Evolutionary conservation across 2,329 filamentous ascomycete genomes (phyloP).

Genomic region (Aspergillus uvarum): DNA sequence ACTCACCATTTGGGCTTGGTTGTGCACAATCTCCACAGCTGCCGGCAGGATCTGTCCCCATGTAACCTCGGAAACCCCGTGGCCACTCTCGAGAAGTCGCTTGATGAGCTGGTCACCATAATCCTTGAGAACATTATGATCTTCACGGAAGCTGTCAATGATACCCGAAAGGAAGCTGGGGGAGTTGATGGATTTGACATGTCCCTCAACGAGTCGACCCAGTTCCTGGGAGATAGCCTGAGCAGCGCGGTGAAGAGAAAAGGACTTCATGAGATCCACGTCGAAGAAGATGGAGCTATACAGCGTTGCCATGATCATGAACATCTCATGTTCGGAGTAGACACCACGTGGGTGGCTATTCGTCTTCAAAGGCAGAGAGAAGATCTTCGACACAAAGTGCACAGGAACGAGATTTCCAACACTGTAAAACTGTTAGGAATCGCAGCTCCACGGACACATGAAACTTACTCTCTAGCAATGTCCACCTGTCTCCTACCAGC

Average conservation of each 20-base stretch:
- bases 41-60: slow-evolving; percentile 71
- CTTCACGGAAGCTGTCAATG: slow-evolving; percentile 49
- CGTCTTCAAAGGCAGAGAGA: slow-evolving; percentile 57
- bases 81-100: slow-evolving; percentile 61
- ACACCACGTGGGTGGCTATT: slow-evolving; percentile 51
- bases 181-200: slow-evolving; percentile 61
- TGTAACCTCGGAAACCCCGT: slow-evolving; percentile 65
- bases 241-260: slow-evolving; percentile 60
- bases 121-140: slow-evolving; percentile 57
- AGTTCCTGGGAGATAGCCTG: slow-evolving; percentile 59
- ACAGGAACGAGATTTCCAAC: slow-evolving; percentile 56
- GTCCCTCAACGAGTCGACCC: slow-evolving; percentile 61
- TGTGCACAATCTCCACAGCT: slow-evolving; percentile 66
- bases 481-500: slow-evolving; percentile 66
- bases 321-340: slow-evolving; percentile 59
- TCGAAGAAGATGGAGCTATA: slow-evolving; percentile 67
- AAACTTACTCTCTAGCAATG: slow-evolving; percentile 58
- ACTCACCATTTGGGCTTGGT: slow-evolving; percentile 66
- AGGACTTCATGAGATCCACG: slow-evolving; percentile 65
- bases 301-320: slow-evolving; percentile 62
- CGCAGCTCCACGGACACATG: slow-evolving; percentile 1
- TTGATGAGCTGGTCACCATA: slow-evolving; percentile 68
- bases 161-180: slow-evolving; percentile 57
- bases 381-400: slow-evolving; percentile 56
- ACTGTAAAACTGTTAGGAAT: slow-evolving; percentile 18